phyloP scores from a whole-genome alignment of 2,329 filamentous ascomycete species.

The Pezicula carpinea region DNA sequence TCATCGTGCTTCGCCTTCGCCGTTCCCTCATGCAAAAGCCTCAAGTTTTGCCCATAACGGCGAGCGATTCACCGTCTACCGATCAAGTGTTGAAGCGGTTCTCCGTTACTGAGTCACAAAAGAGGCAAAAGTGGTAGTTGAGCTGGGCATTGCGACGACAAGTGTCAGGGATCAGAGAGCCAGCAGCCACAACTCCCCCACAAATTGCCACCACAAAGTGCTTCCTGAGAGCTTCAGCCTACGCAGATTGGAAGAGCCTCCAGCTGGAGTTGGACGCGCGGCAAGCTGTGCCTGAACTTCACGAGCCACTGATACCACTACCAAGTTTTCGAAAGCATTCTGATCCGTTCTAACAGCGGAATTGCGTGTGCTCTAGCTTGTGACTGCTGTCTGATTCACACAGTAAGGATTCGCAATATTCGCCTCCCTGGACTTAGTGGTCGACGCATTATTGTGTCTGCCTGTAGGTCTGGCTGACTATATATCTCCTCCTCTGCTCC shows the following conservation, averaged over 20 bases:
- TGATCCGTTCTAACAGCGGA: conserved; percentile 9
- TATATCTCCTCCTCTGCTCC: conserved; percentile 11
- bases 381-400: conserved; percentile 11
- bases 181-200: conserved; percentile 9
- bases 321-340: conserved; percentile 9
- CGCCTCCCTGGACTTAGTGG: not conserved
- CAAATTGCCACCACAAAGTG: not conserved
- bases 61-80: not conserved
- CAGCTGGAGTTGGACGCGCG: conserved; percentile 3
- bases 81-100: not conserved
- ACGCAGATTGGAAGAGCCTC: not conserved
- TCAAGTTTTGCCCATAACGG: not conserved
- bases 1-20: too few species aligned
- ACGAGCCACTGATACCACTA: not conserved
- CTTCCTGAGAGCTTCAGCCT: conserved; percentile 10
- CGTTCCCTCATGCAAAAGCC: not conserved
- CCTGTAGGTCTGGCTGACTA: conserved; percentile 8
- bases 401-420: not conserved
- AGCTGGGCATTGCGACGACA: conserved; percentile 17
- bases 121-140: not conserved
- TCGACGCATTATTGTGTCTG: conserved; percentile 2
- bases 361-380: conserved; percentile 7
- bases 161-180: conserved; percentile 8
- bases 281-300: conserved; percentile 5
- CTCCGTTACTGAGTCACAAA: conserved; percentile 4